Base-by-base conservation (phyloP, 2,329 filamentous ascomycete species). In the Aureobasidium sp. region DNA sequence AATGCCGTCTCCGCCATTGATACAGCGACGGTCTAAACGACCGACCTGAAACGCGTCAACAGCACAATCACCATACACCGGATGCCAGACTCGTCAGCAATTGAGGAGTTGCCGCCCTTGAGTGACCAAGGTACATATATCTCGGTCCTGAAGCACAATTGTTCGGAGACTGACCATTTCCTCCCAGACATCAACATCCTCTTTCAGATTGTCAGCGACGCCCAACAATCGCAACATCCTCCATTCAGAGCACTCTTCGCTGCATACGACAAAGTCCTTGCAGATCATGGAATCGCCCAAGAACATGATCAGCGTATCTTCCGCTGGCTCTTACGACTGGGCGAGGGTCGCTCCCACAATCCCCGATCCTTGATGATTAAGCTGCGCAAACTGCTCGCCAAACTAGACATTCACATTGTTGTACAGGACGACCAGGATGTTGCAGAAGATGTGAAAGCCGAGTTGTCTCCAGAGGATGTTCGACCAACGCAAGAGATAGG, bases 241-340 rank as follows among this genome's bases (percentile, higher is more conserved):
- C 87, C 89, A 3, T 90, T 88, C 63, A 86, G 86, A 70, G 90
- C 90, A 10, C 82, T 96, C 20, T 95, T 95, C 75, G 81, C 82
- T 59, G 90, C 90, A 34, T 95, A 95, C 71, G 88, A 94, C 70
- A 80, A 84, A 62, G 81, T 92, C 46, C 82, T 96, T n/a, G 84
- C 83, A 5, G 79, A 85, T 66, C 79, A 89, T 77, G 87, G 85
- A 61, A 78, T 90, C 66, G 82, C 90, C 63, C 81, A 85, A n/a
- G 86, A 89, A 68, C 81, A 88, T 67, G 89, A 92, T 69, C 85
- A 86, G 68, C 84, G 88, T 67, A 87, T 91, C 69, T 86, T 91
- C 66, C 84, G 87, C 65, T 86, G 95, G 68, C 76, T 96, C 62
- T 90, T 94, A 72, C 87, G 87, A 69, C 85, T 96, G 71, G 88